phyloP scores from a whole-genome alignment of 164 flowering plant genomes.

The Sedum album region DNA sequence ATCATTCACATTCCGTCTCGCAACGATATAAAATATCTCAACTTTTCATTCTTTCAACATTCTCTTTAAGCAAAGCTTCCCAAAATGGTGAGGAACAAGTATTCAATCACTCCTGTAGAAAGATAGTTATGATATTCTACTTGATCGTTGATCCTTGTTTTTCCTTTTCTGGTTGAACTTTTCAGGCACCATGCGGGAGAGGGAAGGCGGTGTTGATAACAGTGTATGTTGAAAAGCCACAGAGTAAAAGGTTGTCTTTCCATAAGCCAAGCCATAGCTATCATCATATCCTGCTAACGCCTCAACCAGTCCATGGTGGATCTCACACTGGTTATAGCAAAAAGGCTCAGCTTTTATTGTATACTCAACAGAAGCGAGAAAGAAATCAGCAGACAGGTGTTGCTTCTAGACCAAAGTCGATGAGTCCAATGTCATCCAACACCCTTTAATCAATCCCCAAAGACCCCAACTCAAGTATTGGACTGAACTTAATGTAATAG shows the following conservation, averaged over 20 bases:
- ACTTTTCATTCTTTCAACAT: too few relatives aligned
- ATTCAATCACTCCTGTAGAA: too few relatives aligned
- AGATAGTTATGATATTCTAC: too few relatives aligned
- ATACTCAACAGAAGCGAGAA: slow-evolving; percentile 32
- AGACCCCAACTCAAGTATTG: slow-evolving; percentile 4
- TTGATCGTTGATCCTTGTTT: not conserved
- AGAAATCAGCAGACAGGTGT: slow-evolving; percentile 21
- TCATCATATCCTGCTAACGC: slow-evolving; percentile 11
- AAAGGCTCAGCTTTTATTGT: slow-evolving; percentile 47
- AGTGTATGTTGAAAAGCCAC: slow-evolving; percentile 32
- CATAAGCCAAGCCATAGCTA: slow-evolving; percentile 13
- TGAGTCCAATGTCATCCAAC: slow-evolving; percentile 10
- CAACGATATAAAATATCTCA: too few relatives aligned
- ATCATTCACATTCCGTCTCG: too few relatives aligned
- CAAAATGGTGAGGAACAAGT: too few relatives aligned
- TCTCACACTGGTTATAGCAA: slow-evolving; percentile 28
- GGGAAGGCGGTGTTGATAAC: slow-evolving; percentile 34
- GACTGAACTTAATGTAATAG: not conserved
- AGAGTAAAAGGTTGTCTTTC: slow-evolving; percentile 15
- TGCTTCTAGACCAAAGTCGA: slow-evolving; percentile 12
- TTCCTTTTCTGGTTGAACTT: not conserved
- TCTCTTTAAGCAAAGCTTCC: too few relatives aligned
- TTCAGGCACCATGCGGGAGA: slow-evolving; percentile 23
- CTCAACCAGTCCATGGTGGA: slow-evolving; percentile 10
- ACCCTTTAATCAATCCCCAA: slow-evolving; percentile 9